A percentile compares a stretch with the other conserved stretches of the same genome.
Evolutionary conservation across 176 grass and related monocot species (phyloP).

Genomic region (Phoenix roebelenii): DNA sequence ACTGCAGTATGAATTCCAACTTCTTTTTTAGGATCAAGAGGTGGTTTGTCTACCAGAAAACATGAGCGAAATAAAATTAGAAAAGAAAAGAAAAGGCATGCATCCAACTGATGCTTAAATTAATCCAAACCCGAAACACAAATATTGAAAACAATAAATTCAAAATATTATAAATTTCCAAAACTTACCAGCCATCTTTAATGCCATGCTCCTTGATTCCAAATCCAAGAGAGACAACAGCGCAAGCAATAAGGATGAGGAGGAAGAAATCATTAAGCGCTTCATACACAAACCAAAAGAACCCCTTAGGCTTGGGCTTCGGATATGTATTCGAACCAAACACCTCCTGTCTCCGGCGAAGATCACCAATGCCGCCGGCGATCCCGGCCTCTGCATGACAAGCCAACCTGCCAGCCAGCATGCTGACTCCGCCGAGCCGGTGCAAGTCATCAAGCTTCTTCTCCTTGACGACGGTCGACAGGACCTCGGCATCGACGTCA

Average conservation of each 20-base stretch:
- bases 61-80: no score
- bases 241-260: conserved; percentile 8
- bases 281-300: conserved; percentile 4
- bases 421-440: not conserved
- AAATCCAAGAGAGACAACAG: conserved; percentile 14
- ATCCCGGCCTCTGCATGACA: not conserved
- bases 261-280: conserved; percentile 13
- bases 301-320: conserved; percentile 7
- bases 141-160: no score
- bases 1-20: no score
- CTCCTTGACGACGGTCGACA: not conserved
- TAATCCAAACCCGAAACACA: no score
- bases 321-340: conserved; percentile 2
- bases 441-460: not conserved
- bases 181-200: conserved; percentile 9
- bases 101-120: no score
- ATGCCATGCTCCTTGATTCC: conserved; percentile 20
- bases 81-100: no score
- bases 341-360: not conserved
- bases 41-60: no score
- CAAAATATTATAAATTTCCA: no score
- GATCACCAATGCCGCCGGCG: not conserved
- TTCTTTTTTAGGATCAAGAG: no score
- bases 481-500: not conserved
- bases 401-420: not conserved